A percentile compares a stretch with the other conserved stretches of the same genome.
These are phyloP conservation scores for Penicillium atrosanguineum DNA, from an alignment of 495 filamentous ascomycete genomes.

Conservation along the genomic window DNA sequence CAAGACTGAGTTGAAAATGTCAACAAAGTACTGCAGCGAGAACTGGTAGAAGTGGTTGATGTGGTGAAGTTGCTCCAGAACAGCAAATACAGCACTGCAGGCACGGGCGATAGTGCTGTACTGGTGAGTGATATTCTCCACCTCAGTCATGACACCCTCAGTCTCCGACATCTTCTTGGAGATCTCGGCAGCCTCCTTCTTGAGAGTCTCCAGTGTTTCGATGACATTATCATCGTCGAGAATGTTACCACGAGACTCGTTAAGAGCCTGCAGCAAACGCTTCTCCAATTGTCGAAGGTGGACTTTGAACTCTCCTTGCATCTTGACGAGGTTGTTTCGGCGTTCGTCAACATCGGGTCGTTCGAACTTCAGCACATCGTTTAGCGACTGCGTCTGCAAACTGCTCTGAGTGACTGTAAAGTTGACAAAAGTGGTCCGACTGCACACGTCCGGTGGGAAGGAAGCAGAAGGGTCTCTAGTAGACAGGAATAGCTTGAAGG, in stretches of 20 bases:
- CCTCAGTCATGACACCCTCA: slow-evolving; percentile 96
- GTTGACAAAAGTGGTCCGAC: slow-evolving; percentile 97
- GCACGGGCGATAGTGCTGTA: slow-evolving; percentile 90
- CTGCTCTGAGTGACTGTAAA: slow-evolving; percentile 99
- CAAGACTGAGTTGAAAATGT: slow-evolving; percentile 94
- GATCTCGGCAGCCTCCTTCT: slow-evolving; percentile 95
- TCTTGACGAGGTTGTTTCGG: slow-evolving; percentile 92
- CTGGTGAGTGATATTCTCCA: slow-evolving; percentile 88
- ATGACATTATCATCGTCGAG: slow-evolving; percentile 98
- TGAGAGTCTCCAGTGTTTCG: slow-evolving; percentile 94
- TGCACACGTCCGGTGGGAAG: slow-evolving; percentile 98
- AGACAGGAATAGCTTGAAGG: slow-evolving; percentile 93
- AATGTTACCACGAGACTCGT: slow-evolving; percentile 96
- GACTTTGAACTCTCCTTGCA: slow-evolving; percentile 98
- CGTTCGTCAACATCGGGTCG: slow-evolving; percentile 97
- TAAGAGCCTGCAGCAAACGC: slow-evolving; percentile 86
- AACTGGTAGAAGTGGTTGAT: slow-evolving; percentile 99
- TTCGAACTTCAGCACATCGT: slow-evolving; percentile 95
- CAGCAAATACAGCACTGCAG: slow-evolving; percentile 94
- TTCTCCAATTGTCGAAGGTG: slow-evolving; percentile 97
- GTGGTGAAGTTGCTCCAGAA: slow-evolving; percentile 94
- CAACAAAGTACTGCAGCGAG: slow-evolving; percentile 94
- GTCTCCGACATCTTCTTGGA: slow-evolving; percentile 94
- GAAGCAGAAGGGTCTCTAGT: slow-evolving; percentile 94
- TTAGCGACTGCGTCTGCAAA: slow-evolving; percentile 94